Evolutionary conservation across 2,329 filamentous ascomycete genomes (phyloP), one percentile per base, ranked within the genome.

Genomic region (Stachybotrys elegans): DNA sequence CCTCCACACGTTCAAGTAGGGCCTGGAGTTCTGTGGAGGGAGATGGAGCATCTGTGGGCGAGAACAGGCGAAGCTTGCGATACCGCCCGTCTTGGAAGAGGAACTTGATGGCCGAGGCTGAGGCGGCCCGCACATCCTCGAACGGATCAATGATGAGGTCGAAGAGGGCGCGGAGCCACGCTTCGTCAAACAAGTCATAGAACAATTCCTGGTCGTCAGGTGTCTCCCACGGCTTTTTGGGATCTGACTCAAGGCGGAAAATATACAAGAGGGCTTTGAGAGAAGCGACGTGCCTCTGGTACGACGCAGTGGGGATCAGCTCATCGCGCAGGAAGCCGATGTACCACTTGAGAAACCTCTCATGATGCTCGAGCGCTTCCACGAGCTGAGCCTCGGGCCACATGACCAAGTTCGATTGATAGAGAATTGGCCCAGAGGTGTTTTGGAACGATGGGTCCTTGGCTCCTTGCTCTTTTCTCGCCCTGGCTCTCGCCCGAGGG

Each of bases 71-170:
- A 17, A 64, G 57, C 11, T 48, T 47, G 11, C 49, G 51, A 32
- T 63, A 69, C 20, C 65, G 59, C 14, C 59, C 54, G 20, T 68
- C 63, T 3, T 70, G 64, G 32, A 78, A 69, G n/a, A 78, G 55
- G 42, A 69, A 71, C 49, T 59, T 62, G 22, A 86, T 54, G 3
- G 82, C 66, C 2, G 62, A 63, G 0, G 73, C 68, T 3, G 81
- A 75, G 29, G 68, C 65, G 35, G 77, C 80, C 52, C 92, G 78
- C 5, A 97, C 86, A 62, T 98, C 93, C 45, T 97, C 93, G 57
- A 95, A 98, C 0, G 92, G 88, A 55, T 98, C 88, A 58, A 95
- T 73, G 7, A 95, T 66, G 19, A 95, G 76, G 60, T 95, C 89
- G 13, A 91, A 69, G 6, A 97, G 69, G 5, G 83, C 71, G 39